Conservation (phyloP, 2,329 filamentous ascomycete species). For the Colletotrichum limetticola region DNA sequence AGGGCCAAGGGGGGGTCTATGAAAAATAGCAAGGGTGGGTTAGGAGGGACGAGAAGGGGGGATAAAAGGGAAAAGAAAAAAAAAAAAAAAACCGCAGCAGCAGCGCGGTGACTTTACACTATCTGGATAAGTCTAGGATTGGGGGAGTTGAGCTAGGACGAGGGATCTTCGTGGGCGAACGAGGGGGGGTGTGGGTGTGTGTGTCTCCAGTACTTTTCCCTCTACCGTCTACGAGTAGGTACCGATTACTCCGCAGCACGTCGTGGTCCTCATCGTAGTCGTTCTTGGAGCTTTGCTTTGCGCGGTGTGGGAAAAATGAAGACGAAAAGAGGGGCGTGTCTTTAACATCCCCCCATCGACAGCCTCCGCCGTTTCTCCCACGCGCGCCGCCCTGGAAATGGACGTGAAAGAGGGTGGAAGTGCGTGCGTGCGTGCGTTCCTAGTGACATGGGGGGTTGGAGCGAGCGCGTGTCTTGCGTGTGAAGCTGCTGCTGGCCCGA, state of each 20-base stretch:
- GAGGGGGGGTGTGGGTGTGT: not conserved
- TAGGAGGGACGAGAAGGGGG: not conserved
- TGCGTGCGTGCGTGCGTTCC: slow-evolving; percentile 26
- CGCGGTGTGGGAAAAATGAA: not conserved
- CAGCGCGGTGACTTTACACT: not conserved
- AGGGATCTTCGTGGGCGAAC: slow-evolving; percentile 20
- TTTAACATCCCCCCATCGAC: not conserved
- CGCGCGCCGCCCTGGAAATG: slow-evolving; percentile 22
- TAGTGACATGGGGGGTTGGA: not conserved
- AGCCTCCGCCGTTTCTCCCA: slow-evolving; percentile 26
- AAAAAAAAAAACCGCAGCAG: not conserved
- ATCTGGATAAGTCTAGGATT: slow-evolving; percentile 1
- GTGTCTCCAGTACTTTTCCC: not conserved
- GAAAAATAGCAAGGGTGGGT: not conserved
- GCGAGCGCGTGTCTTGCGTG: slow-evolving; percentile 1
- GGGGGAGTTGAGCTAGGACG: not conserved
- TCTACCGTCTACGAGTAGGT: not conserved
- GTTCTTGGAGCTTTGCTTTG: no score
- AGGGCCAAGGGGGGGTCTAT: slow-evolving; percentile 11
- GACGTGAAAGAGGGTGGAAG: not conserved
- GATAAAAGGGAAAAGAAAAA: not conserved
- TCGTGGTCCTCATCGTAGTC: not conserved
- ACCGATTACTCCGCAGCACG: not conserved
- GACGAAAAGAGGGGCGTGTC: slow-evolving; percentile 1
- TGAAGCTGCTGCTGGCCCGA: not conserved